Conservation (phyloP, 495 filamentous ascomycete genomes). For the Neurospora sp. region DNA sequence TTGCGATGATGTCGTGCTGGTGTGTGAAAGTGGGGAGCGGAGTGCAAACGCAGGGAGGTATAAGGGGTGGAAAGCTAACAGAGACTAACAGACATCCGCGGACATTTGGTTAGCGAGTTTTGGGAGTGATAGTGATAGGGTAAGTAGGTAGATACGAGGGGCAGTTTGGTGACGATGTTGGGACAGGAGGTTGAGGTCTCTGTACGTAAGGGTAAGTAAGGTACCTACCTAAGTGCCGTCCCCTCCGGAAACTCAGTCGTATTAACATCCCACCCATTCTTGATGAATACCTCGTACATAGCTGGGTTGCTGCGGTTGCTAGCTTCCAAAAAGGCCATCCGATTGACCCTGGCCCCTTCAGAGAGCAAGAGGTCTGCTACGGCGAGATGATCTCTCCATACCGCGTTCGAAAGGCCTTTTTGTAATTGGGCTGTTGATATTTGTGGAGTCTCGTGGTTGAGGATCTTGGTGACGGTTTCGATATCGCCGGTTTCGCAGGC, state of each 20-base stretch:
- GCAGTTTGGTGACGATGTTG: too few relatives aligned
- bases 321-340: not conserved
- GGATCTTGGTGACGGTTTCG: not conserved
- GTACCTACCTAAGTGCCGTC: not conserved
- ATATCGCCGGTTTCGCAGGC: not conserved
- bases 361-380: not conserved
- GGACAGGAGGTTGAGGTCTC: too few relatives aligned
- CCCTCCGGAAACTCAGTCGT: not conserved
- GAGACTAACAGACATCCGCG: not conserved
- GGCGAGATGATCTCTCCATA: not conserved
- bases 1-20: not conserved
- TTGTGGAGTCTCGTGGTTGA: not conserved
- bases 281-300: not conserved
- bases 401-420: not conserved
- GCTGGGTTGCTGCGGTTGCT: not conserved
- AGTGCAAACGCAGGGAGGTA: not conserved
- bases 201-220: too few relatives aligned
- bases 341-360: not conserved
- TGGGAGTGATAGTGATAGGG: too few relatives aligned
- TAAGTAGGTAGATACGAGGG: too few relatives aligned
- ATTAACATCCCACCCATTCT: not conserved
- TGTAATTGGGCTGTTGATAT: not conserved
- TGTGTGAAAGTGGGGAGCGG: not conserved
- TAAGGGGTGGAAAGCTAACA: not conserved
- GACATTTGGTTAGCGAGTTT: not conserved